These are phyloP conservation scores for Viridothelium virens DNA, from an alignment of 495 filamentous ascomycete species.

Conservation along the genomic window DNA sequence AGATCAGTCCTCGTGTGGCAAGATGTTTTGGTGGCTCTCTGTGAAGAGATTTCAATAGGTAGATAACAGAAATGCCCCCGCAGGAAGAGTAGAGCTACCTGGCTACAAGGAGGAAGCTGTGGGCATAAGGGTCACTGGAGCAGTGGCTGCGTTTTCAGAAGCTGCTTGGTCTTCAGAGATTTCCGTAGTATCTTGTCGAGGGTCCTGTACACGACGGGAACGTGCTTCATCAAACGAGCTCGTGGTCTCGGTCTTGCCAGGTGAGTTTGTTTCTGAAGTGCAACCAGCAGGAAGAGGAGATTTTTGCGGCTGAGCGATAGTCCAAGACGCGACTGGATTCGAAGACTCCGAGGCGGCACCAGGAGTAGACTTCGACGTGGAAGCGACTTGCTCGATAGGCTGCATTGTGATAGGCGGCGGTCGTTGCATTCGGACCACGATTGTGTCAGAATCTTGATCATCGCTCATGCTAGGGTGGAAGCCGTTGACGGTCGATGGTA, in stretches of 20 bases:
- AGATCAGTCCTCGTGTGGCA: too few species aligned
- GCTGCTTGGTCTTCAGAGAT: background rate
- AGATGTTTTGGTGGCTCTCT: too few species aligned
- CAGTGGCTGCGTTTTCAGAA: too few species aligned
- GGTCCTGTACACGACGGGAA: background rate
- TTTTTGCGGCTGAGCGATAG: background rate
- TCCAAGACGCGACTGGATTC: background rate
- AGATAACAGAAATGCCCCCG: too few species aligned
- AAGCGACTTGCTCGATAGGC: background rate
- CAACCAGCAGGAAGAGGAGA: background rate
- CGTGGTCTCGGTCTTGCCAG: background rate
- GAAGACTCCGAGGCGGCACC: background rate
- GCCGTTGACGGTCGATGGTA: background rate
- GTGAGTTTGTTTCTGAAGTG: background rate
- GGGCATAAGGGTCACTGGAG: too few species aligned
- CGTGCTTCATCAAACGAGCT: background rate
- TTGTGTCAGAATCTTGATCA: conserved; percentile 1
- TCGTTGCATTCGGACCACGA: background rate
- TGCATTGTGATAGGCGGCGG: background rate
- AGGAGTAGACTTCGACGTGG: background rate
- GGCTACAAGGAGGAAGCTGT: too few species aligned
- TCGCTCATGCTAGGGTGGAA: background rate
- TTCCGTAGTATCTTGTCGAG: background rate
- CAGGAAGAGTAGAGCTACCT: too few species aligned
- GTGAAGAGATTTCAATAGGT: too few species aligned